Evolutionary conservation across 768 basidiomycete species (phyloP).

Genomic region (Trametes sanguinea): DNA sequence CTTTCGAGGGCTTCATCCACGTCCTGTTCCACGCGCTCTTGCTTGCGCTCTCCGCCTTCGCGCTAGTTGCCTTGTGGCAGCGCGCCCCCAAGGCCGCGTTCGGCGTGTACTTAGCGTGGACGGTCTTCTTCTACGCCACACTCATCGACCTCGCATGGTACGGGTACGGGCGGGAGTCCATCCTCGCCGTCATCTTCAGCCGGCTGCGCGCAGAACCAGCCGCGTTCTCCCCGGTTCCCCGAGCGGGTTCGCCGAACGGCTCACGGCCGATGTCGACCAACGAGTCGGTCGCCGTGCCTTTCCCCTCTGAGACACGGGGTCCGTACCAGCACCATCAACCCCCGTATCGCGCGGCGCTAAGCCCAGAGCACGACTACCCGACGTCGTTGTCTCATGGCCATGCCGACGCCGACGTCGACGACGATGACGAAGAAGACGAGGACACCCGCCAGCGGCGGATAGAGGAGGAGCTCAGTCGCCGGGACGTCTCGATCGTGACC

Average conservation of each 20-base stretch:
- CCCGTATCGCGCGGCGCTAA: conserved; percentile 45
- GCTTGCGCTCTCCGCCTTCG: conserved; percentile 57
- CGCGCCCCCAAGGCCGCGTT: conserved; percentile 58
- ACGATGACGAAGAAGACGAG: conserved; percentile 75
- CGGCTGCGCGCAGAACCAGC: conserved; percentile 43
- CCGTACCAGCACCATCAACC: conserved; percentile 76
- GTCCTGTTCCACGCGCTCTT: conserved; percentile 58
- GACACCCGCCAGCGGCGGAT: conserved; percentile 71
- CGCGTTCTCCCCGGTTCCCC: conserved; percentile 37
- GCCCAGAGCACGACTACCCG: conserved; percentile 43
- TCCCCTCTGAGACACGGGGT: conserved; percentile 45
- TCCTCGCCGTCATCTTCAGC: conserved; percentile 51
- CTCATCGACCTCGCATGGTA: conserved; percentile 59
- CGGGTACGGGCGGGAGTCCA: conserved; percentile 57
- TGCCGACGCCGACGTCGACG: conserved; percentile 53
- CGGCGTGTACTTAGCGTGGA: conserved; percentile 66
- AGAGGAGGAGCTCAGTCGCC: conserved; percentile 79
- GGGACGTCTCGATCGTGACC: conserved; percentile 80
- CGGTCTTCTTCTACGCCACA: conserved; percentile 53
- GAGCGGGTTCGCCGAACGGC: conserved; percentile 14
- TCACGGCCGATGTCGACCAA: conserved; percentile 43
- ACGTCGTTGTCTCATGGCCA: conserved; percentile 42
- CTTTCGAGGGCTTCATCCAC: conserved; percentile 46
- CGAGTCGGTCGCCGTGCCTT: conserved; percentile 45
- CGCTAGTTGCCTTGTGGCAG: conserved; percentile 60